Evolutionary conservation across 2,329 filamentous ascomycete genomes (phyloP), one percentile per base, ranked within the genome.

Genomic region (Parafenestella ontariensis): DNA sequence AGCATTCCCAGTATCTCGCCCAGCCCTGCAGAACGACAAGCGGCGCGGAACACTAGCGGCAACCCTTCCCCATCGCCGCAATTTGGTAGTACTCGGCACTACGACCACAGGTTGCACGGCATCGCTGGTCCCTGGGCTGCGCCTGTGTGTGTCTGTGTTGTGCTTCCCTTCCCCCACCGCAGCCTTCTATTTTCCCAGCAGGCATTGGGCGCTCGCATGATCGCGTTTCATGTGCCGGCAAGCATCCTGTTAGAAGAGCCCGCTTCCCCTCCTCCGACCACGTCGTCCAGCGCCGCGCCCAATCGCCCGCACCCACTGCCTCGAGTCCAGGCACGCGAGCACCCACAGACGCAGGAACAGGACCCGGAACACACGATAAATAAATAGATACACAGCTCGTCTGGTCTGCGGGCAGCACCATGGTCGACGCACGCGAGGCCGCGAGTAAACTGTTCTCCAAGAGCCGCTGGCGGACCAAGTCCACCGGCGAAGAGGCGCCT

Each of bases 381-480:
- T 31, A 36, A 5, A 36, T 17, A 39, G 21, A 20, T 5, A 37
- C 15, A 37, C 15, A 37, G 6, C 8, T 18, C 31, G 24, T 15
- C 21, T 37, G 39, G 47, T 46, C 48, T 54, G 53, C 56, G 28
- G 53, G 49, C 53, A 58, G 48, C 56, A 61, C 51, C 49, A 76
- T 74, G 71, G 69, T 68, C 58, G 72, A 75, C 54, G 64, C 66
- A 42, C 64, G 66, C 47, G 65, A 68, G 31, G 51, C 56, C 42
- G 61, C 59, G 42, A 68, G 58, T 55, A 76, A 73, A 72, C 75
- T 78, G 59, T 72, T 73, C 64, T 70, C 69, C 64, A 76, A 76
- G 66, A 68, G 62, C 61, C 76, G 77, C 66, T 84, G 82, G 82
- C 77, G 77, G 59, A 78, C 77, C 52, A 84, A 83, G 68, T 71